phyloP scores from a whole-genome alignment of 2,329 filamentous ascomycete species.

The Ophiosphaerella narmari region DNA sequence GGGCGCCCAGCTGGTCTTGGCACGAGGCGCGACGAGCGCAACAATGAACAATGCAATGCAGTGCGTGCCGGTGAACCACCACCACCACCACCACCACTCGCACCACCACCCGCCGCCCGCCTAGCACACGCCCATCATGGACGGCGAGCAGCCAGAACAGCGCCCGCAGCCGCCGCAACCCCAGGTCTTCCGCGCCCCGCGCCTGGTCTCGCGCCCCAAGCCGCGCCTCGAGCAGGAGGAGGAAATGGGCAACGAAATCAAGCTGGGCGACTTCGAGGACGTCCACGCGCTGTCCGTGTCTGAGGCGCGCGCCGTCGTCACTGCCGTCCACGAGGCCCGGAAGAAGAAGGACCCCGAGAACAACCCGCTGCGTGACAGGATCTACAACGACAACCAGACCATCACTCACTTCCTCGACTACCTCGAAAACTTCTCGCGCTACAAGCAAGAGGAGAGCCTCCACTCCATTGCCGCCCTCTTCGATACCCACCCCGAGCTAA shows the following conservation, averaged over 20 bases:
- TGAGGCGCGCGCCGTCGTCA: constrained; percentile 89
- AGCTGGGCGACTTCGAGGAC: constrained; percentile 90
- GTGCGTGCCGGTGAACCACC: neutral
- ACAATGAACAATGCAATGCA: neutral
- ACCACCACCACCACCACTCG: neutral
- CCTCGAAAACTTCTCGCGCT: constrained; percentile 90
- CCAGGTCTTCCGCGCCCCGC: constrained; percentile 38
- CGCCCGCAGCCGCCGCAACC: constrained; percentile 15
- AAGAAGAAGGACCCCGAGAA: constrained; percentile 64
- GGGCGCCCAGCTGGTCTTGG: constrained; percentile 2
- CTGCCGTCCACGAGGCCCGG: constrained; percentile 81
- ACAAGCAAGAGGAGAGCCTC: constrained; percentile 93
- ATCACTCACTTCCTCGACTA: constrained; percentile 89
- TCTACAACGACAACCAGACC: constrained; percentile 64
- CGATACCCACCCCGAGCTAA: constrained; percentile 76
- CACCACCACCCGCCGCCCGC: neutral
- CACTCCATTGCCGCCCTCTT: constrained; percentile 91
- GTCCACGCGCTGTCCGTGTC: constrained; percentile 91
- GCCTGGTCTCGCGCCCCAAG: constrained; percentile 55
- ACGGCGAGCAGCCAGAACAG: constrained; percentile 31
- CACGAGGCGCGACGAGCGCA: neutral
- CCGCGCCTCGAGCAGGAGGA: constrained; percentile 76
- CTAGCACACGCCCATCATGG: constrained; percentile 29
- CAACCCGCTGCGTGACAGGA: constrained; percentile 82
- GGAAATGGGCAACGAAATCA: constrained; percentile 79